A percentile compares a stretch with the other conserved stretches of the same genome.
Evolutionary conservation across 768 basidiomycete species (phyloP).

Genomic region (Pleurotus tuoliensis): DNA sequence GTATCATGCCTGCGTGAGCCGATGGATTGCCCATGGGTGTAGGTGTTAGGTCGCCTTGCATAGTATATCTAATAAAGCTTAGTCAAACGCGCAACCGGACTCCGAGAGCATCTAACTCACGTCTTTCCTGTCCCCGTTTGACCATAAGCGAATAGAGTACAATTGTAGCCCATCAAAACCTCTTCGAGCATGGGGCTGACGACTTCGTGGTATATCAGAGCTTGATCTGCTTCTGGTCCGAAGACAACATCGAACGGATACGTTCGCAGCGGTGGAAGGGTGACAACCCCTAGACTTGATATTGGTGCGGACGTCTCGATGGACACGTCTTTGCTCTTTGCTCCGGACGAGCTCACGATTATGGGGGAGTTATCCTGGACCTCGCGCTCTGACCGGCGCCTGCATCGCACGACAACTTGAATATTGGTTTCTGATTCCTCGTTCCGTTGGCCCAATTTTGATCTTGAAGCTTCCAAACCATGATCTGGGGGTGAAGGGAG

Average conservation of each 20-base stretch:
- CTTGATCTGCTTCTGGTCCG: slow-evolving; percentile 95
- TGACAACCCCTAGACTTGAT: slow-evolving; percentile 70
- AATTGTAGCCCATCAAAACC: slow-evolving; percentile 95
- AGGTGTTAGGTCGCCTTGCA: slow-evolving; percentile 90
- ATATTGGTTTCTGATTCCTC: slow-evolving; percentile 79
- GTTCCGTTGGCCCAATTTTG: slow-evolving; percentile 18
- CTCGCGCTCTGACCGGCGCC: slow-evolving; percentile 83
- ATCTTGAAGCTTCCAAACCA: slow-evolving; percentile 15
- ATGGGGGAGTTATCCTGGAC: slow-evolving; percentile 83
- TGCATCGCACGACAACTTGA: slow-evolving; percentile 87
- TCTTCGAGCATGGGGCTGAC: slow-evolving; percentile 91
- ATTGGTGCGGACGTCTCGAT: slow-evolving; percentile 73
- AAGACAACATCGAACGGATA: slow-evolving; percentile 96
- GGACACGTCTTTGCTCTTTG: slow-evolving; percentile 71
- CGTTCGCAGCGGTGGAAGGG: slow-evolving; percentile 72
- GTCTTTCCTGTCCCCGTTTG: slow-evolving; percentile 99
- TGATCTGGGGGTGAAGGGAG: slow-evolving; percentile 16
- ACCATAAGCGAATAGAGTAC: slow-evolving; percentile 95
- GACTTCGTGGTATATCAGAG: slow-evolving; percentile 90
- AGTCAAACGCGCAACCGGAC: neutral
- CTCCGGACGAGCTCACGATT: slow-evolving; percentile 75
- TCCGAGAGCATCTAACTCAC: slow-evolving; percentile 42
- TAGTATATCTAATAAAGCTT: slow-evolving; percentile 65
- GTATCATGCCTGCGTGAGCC: slow-evolving; percentile 91
- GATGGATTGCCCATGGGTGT: slow-evolving; percentile 88